A percentile compares a stretch with the other conserved stretches of the same genome.
Evolutionary conservation across 257 asterid species (phyloP).

Genomic region (Plectranthus barbatus): DNA sequence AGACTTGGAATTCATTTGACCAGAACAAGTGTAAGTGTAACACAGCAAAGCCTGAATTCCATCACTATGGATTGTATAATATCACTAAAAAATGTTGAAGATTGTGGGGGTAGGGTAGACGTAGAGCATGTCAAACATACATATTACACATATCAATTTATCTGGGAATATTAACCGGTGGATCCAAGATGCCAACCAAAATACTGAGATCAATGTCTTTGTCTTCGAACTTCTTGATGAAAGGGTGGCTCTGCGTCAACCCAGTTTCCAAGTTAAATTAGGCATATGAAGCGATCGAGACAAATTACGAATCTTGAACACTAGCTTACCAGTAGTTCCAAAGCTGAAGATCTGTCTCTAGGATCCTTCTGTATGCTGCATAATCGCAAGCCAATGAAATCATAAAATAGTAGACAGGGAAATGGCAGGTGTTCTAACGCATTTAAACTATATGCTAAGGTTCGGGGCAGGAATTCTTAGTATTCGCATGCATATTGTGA

Average conservation of each 20-base stretch:
- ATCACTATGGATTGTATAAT: too few species aligned
- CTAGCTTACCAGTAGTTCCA: slow-evolving; percentile 76
- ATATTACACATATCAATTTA: slow-evolving; percentile 9
- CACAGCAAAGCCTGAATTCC: too few species aligned
- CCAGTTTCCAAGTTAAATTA: slow-evolving; percentile 1
- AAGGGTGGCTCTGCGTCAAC: slow-evolving; percentile 64
- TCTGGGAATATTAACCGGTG: slow-evolving; percentile 68
- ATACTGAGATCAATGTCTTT: slow-evolving; percentile 83
- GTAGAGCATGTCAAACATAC: too few species aligned
- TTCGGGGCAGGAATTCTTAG: too few species aligned
- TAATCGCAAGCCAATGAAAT: slow-evolving; percentile 5
- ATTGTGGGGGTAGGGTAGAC: background rate
- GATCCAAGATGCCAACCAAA: slow-evolving; percentile 75
- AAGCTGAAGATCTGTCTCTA: slow-evolving; percentile 64
- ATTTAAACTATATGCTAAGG: too few species aligned
- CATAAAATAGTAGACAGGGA: background rate
- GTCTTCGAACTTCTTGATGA: slow-evolving; percentile 90
- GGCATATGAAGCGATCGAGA: background rate
- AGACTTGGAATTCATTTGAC: too few species aligned
- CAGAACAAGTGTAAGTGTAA: too few species aligned
- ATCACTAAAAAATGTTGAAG: background rate
- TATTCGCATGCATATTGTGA: too few species aligned
- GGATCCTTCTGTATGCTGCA: slow-evolving; percentile 97
- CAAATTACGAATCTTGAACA: background rate
- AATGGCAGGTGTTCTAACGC: background rate